Percentiles rank a stretch among this genome's conserved stretches.
phyloP scores from a whole-genome alignment of 2,329 filamentous ascomycete genomes.

The Xylaria hypoxylon region DNA sequence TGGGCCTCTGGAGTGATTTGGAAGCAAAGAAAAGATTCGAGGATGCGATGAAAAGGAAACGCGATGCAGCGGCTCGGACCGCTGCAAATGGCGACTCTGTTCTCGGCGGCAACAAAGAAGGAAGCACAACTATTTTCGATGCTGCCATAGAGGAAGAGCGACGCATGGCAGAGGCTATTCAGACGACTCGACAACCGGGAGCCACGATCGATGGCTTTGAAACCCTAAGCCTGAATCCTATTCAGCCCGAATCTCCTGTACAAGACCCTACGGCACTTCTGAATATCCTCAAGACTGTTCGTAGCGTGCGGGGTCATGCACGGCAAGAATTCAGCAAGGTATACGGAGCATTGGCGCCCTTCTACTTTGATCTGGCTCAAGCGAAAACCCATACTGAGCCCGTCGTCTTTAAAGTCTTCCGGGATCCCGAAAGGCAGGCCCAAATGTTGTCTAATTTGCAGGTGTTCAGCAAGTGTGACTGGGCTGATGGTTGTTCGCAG shows the following conservation, averaged over 20 bases:
- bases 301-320: conserved; percentile 85
- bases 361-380: conserved; percentile 84
- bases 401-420: conserved; percentile 85
- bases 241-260: conserved; percentile 58
- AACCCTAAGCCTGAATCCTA: conserved; percentile 70
- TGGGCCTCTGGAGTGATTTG: conserved; percentile 91
- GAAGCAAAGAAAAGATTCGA: conserved; percentile 87
- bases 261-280: conserved; percentile 74
- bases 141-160: conserved; percentile 74
- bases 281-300: conserved; percentile 74
- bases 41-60: conserved; percentile 70
- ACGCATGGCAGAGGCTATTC: conserved; percentile 55
- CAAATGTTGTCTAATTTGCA: conserved; percentile 86
- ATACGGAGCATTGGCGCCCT: conserved; percentile 87
- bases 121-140: conserved; percentile 77
- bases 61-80: conserved; percentile 63
- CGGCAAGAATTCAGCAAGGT: conserved; percentile 91
- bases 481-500: conserved; percentile 76
- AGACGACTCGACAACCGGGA: conserved; percentile 49
- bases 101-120: conserved; percentile 44
- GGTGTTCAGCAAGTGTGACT: conserved; percentile 84
- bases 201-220: conserved; percentile 77
- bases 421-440: conserved; percentile 90
- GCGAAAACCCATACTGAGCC: conserved; percentile 82
- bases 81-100: conserved; percentile 41